Evolutionary conservation across 495 filamentous ascomycete genomes (phyloP).

Genomic region (Penicillium odoratum): DNA sequence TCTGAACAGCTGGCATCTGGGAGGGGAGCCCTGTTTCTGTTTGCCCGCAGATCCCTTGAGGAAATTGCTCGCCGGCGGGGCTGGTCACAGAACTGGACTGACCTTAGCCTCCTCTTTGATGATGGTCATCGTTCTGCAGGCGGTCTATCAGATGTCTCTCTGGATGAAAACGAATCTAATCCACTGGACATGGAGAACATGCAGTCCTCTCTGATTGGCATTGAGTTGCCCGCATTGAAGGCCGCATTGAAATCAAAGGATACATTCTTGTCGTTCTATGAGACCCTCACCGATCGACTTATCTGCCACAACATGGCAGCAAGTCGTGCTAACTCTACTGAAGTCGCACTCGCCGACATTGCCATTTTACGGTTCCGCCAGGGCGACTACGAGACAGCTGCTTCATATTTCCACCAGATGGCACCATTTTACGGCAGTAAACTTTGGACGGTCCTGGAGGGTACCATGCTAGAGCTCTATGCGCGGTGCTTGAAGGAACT

Average conservation of each 20-base stretch:
- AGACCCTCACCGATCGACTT: constrained; percentile 68
- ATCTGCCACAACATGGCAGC: constrained; percentile 76
- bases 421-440: constrained; percentile 79
- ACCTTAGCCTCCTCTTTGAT: constrained; percentile 55
- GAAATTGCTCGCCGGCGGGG: constrained; percentile 67
- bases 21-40: constrained; percentile 75
- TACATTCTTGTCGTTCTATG: constrained; percentile 60
- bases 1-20: constrained; percentile 80
- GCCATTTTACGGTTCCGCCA: constrained; percentile 77
- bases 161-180: constrained; percentile 31
- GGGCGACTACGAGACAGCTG: constrained; percentile 68
- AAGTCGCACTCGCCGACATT: constrained; percentile 79
- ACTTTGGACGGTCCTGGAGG: constrained; percentile 77
- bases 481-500: constrained; percentile 80
- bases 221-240: constrained; percentile 33
- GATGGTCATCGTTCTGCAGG: constrained; percentile 55
- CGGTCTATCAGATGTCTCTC: constrained; percentile 40
- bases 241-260: constrained; percentile 34
- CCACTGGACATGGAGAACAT: constrained; percentile 37
- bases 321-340: constrained; percentile 70
- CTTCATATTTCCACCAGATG: constrained; percentile 76
- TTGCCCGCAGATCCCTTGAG: constrained; percentile 77
- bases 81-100: constrained; percentile 77
- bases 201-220: constrained; percentile 36
- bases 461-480: constrained; percentile 82